Conservation (phyloP, 495 filamentous ascomycete genomes). For the Neurospora sp. region DNA sequence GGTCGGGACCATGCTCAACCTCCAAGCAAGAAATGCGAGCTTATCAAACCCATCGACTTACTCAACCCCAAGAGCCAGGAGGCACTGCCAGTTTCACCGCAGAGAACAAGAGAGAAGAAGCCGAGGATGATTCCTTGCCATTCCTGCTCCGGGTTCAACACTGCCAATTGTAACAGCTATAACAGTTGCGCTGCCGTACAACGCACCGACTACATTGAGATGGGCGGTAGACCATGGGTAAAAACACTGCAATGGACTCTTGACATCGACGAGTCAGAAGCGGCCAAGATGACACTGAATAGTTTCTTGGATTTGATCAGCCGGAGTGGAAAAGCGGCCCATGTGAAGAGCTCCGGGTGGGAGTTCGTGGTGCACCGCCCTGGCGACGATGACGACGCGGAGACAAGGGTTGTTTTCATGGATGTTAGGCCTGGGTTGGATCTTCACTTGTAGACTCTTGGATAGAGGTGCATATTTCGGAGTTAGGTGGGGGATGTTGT, state of each 20-base stretch:
- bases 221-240: neutral
- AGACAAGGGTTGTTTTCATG: neutral
- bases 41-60: neutral
- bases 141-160: neutral
- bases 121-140: neutral
- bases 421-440: neutral
- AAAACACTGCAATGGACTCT: neutral
- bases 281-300: neutral
- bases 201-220: neutral
- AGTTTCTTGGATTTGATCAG: neutral
- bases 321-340: neutral
- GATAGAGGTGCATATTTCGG: neutral
- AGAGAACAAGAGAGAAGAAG: neutral
- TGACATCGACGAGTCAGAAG: neutral
- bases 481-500: too few species aligned
- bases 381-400: neutral
- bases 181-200: neutral
- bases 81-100: neutral
- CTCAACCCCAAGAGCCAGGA: neutral
- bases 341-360: neutral
- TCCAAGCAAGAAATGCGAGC: neutral
- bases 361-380: neutral
- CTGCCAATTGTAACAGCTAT: slow-evolving; percentile 4
- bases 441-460: neutral
- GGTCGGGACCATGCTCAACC: neutral